A percentile compares a stretch with the other conserved stretches of the same genome.
Conservation (phyloP, 2,329 filamentous ascomycete genomes). For the Ascochyta clinopodiicola region DNA sequence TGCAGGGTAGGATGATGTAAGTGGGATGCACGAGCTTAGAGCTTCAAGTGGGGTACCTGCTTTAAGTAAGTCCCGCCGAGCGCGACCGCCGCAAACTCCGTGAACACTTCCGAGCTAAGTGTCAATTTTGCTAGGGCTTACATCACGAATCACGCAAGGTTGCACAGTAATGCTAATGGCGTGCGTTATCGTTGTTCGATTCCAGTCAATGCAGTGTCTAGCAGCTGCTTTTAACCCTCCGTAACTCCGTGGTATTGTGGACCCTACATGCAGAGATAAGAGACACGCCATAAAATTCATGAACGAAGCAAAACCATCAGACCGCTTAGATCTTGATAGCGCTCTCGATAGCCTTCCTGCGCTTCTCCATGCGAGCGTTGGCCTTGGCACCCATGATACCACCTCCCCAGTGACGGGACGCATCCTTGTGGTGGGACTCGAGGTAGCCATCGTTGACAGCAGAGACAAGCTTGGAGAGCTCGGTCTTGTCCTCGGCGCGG, state of each 20-base stretch:
- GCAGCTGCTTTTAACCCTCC: conserved; percentile 48
- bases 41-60: conserved; percentile 8
- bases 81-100: not conserved
- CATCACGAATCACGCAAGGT: conserved; percentile 28
- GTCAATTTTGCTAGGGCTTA: conserved; percentile 13
- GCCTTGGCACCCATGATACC: conserved; percentile 99
- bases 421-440: conserved; percentile 86
- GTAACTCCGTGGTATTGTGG: conserved; percentile 49
- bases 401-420: conserved; percentile 95
- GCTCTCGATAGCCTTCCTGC: conserved; percentile 89
- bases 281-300: conserved; percentile 48
- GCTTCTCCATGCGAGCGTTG: conserved; percentile 77
- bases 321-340: conserved; percentile 93
- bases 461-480: conserved; percentile 95
- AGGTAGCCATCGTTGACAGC: conserved; percentile 98
- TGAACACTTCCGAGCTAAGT: not conserved
- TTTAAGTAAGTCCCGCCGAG: not conserved
- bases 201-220: conserved; percentile 44
- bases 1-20: conserved; percentile 11
- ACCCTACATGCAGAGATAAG: conserved; percentile 50
- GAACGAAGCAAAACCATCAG: conserved; percentile 34
- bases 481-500: conserved; percentile 96
- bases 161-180: conserved; percentile 34
- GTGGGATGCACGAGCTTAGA: conserved; percentile 4
- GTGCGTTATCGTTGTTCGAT: conserved; percentile 45